These are phyloP conservation scores for Berberis vulgaris DNA, from an alignment of 164 flowering plant genomes.

Conservation along the genomic window DNA sequence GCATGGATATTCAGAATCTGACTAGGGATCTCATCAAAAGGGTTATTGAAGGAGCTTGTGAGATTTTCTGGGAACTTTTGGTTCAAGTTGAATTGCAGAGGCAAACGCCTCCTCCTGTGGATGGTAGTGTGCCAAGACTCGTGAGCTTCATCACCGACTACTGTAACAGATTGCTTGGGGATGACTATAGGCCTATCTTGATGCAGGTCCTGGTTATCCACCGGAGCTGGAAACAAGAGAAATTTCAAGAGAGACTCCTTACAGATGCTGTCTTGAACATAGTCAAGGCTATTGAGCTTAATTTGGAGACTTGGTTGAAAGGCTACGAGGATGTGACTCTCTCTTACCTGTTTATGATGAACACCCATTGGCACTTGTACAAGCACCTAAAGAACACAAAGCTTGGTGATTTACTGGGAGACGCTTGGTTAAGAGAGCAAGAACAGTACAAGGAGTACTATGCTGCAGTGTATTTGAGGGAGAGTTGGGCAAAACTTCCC, in stretches of 20 bases:
- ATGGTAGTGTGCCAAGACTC: slow-evolving; percentile 78
- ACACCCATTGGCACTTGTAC: slow-evolving; percentile 74
- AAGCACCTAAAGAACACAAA: slow-evolving; percentile 65
- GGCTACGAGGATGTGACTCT: slow-evolving; percentile 46
- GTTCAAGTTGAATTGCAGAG: slow-evolving; percentile 83
- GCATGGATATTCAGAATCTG: slow-evolving; percentile 69
- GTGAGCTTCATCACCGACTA: slow-evolving; percentile 67
- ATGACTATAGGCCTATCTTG: slow-evolving; percentile 61
- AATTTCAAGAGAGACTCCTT: slow-evolving; percentile 61
- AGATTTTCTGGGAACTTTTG: slow-evolving; percentile 83
- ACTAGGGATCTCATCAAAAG: slow-evolving; percentile 86
- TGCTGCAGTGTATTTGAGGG: slow-evolving; percentile 49
- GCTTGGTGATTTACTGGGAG: slow-evolving; percentile 67
- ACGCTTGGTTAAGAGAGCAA: slow-evolving; percentile 59
- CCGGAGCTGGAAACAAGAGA: slow-evolving; percentile 69
- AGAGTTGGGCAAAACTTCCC: slow-evolving; percentile 83
- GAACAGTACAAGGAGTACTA: slow-evolving; percentile 70
- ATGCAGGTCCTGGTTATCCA: slow-evolving; percentile 72
- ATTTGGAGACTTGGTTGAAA: slow-evolving; percentile 75
- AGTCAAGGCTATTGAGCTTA: slow-evolving; percentile 60
- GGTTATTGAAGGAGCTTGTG: slow-evolving; percentile 78
- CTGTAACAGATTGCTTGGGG: slow-evolving; percentile 68
- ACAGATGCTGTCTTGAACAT: slow-evolving; percentile 42
- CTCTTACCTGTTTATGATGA: slow-evolving; percentile 68
- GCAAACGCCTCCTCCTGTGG: slow-evolving; percentile 59